phyloP scores from a whole-genome alignment of 1,139 yeast species.

The Yamadazyma blattariae region DNA sequence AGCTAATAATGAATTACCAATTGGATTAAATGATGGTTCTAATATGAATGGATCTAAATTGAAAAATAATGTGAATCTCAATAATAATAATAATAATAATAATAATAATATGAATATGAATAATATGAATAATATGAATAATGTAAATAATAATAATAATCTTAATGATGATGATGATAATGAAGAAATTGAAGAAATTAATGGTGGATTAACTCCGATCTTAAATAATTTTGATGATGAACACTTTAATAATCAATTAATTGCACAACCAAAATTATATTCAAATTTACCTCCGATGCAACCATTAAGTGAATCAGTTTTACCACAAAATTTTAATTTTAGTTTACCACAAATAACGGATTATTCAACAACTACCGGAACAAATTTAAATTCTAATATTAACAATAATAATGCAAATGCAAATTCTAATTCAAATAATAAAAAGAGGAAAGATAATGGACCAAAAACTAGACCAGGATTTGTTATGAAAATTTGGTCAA shows the following conservation, averaged over 20 bases:
- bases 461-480: conserved; percentile 71
- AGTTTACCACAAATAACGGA: neutral
- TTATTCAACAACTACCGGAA: neutral
- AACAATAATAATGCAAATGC: no score
- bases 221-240: conserved; percentile 5
- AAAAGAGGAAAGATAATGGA: conserved; percentile 27
- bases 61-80: neutral
- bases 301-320: conserved; percentile 35
- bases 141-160: neutral
- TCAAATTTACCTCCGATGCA: conserved; percentile 29
- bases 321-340: conserved; percentile 18
- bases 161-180: neutral
- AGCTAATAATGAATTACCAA: neutral
- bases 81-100: neutral
- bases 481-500: conserved; percentile 89
- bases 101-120: neutral
- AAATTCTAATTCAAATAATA: neutral
- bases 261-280: conserved; percentile 15
- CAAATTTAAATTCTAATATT: neutral
- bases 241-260: conserved; percentile 12
- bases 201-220: conserved; percentile 4
- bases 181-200: conserved; percentile 3
- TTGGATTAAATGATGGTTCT: neutral
- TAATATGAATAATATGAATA: neutral
- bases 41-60: neutral